Evolutionary conservation across 2,329 filamentous ascomycete genomes (phyloP).

Genomic region (Penicillium sclerotigenum): DNA sequence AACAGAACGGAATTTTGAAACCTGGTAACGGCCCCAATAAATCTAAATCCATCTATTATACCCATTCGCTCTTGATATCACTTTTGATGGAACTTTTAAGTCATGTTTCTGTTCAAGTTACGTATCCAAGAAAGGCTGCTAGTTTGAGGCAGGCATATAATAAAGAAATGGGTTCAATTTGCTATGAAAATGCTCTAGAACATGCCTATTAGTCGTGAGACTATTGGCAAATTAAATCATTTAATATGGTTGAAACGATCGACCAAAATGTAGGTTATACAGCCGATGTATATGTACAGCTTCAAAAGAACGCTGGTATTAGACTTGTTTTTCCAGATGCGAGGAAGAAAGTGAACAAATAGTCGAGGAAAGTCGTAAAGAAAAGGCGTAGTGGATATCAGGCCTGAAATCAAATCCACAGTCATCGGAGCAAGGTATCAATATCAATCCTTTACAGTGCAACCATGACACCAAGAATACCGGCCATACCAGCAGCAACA

Average conservation of each 20-base stretch:
- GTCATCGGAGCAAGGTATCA: background rate
- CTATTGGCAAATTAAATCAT: background rate
- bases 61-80: background rate
- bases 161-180: background rate
- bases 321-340: constrained; percentile 1
- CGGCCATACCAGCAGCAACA: constrained; percentile 26
- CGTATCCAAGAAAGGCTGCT: background rate
- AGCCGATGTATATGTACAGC: constrained; percentile 3
- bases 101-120: background rate
- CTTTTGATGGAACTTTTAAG: too few relatives aligned
- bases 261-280: background rate
- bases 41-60: background rate
- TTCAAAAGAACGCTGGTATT: background rate
- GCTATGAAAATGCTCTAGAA: background rate
- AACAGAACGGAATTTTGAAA: background rate
- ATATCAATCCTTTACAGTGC: constrained; percentile 24
- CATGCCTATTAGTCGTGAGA: background rate
- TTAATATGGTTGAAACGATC: background rate
- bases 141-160: background rate
- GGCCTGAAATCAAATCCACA: background rate
- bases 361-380: background rate
- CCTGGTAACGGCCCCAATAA: background rate
- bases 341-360: background rate
- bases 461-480: constrained; percentile 31
- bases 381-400: background rate